A percentile compares a stretch with the other conserved stretches of the same genome.
Conservation (phyloP, 805 yeast species). For the Metahyphopichia silvanorum region DNA sequence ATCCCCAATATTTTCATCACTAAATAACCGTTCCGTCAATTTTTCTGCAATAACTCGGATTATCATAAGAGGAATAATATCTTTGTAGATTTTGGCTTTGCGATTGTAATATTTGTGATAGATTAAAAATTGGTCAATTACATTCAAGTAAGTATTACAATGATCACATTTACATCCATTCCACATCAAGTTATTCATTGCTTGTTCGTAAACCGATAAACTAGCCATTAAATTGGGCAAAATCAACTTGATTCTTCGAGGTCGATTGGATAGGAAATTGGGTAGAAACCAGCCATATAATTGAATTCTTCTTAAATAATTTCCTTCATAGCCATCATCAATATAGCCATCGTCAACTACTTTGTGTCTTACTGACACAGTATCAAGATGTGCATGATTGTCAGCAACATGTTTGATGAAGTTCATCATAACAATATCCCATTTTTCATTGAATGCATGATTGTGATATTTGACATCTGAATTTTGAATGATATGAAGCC, state of each 20-base stretch:
- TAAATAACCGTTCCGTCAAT: slow-evolving; percentile 30
- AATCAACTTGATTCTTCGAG: slow-evolving; percentile 40
- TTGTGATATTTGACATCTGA: slow-evolving; percentile 30
- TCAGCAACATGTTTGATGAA: slow-evolving; percentile 14
- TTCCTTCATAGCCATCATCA: slow-evolving; percentile 71
- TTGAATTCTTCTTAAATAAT: slow-evolving; percentile 56
- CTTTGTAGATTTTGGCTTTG: slow-evolving; percentile 47
- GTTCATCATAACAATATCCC: slow-evolving; percentile 48
- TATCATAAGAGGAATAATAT: slow-evolving; percentile 56
- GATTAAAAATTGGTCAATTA: slow-evolving; percentile 59
- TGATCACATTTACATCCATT: slow-evolving; percentile 68
- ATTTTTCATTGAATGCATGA: slow-evolving; percentile 35
- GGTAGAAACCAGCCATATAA: slow-evolving; percentile 52
- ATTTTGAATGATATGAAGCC: slow-evolving; percentile 33
- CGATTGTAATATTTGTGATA: slow-evolving; percentile 59
- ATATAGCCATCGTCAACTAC: slow-evolving; percentile 58
- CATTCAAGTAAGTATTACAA: slow-evolving; percentile 48
- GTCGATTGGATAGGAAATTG: slow-evolving; percentile 20
- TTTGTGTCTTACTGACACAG: slow-evolving; percentile 52
- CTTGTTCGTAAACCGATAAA: slow-evolving; percentile 64
- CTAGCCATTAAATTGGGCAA: slow-evolving; percentile 61
- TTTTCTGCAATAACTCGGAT: slow-evolving; percentile 51
- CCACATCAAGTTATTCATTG: slow-evolving; percentile 70
- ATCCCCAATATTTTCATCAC: slow-evolving; percentile 9
- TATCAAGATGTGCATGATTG: slow-evolving; percentile 26